Evolutionary conservation across 2,329 filamentous ascomycete species (phyloP), one percentile per base, ranked within the genome.

Genomic region (Helicocarpus griseus): DNA sequence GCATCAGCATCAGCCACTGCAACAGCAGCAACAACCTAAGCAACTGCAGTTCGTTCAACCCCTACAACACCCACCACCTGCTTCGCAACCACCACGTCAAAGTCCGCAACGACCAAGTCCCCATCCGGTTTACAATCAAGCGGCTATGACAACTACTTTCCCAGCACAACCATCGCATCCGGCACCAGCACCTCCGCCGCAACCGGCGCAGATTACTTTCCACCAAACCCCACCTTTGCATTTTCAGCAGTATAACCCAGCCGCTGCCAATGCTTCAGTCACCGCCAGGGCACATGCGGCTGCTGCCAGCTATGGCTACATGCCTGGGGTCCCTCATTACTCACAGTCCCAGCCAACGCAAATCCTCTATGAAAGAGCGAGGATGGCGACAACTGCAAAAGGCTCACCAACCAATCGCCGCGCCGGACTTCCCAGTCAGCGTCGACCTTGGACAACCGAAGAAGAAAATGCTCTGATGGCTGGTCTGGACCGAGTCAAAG

Each of bases 381-480:
- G 78, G 41, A 72, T 76, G 62, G 77, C 76, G 5, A 77, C 78
- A 8, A 76, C 75, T 6, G 71, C 76, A 2, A 79, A 79, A 59
- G 70, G 75, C n/a, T 77, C 76, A 2, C 73, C 77, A 1, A 75
- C 71, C 47, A 72, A 70, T 52, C 73, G 76, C 47, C 73, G 77
- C 52, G 72, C 75, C 1, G 76, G 77, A 8, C 64, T 76, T 9
- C 77, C 77, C 4, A 78, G 73, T 49, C 76, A 79, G 60, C 79
- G 89, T 29, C 80, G 89, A 26, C 88, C 89, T 0, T 95, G 89
- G 89, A 88, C 85, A 0, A 83, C 86, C 3, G 87, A 93, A 56
- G 89, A 95, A 68, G 89, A 95, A 64, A 89, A 89, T 66, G 89
- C 89, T 0, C 75, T 95, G 17, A 91, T 95, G 85, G 81, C 86